Evolutionary conservation across 2,329 filamentous ascomycete genomes (phyloP), one percentile per base, ranked within the genome.

Genomic region (Diplodia intermedia): DNA sequence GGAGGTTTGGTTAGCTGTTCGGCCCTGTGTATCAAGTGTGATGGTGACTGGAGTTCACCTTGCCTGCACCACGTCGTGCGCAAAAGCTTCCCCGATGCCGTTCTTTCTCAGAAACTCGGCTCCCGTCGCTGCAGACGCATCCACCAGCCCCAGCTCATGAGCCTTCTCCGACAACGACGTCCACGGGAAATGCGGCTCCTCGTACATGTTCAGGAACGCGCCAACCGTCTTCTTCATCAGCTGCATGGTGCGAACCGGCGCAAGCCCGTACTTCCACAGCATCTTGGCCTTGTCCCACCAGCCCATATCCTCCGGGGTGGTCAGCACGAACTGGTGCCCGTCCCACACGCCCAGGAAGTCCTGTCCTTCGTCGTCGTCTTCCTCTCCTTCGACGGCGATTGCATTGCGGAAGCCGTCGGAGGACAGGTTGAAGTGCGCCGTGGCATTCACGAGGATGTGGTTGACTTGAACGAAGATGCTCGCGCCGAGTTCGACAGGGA

Each of bases 381-480:
- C 54, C 29, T 71, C 71, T 12, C 71, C 70, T 14, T 76, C 76
- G 4, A 82, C 79, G 15, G 85, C 85, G 20, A 83, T 81, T 40
- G 85, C 80, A 8, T 80, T 77, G 65, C 38, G 80, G 78, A 20
- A 29, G 31, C 40, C 43, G 3, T 52, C 55, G 3, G 54, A 83
- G 0, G 82, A 80, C 3, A 99, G 87, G n/a, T 87, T 87, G 75
- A 97, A 93, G 15, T 87, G 84, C 38, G 86, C 80, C 8, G 87
- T 89, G 0, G 93, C 91, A 66, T 91, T 89, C 73, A 89, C 87
- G 49, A 99, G 85, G 73, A 97, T 97, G 49, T 88, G 83, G 75
- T 98, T 99, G 53, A 91, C 86, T 60, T 90, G 79, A 54, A 98
- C 92, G 76, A 98, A 99, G 73, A 98, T 97, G 70, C 91, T 94